These are phyloP conservation scores for Macrocystidia cucumis DNA, from an alignment of 1,284 basidiomycete genomes.

Conservation along the genomic window DNA sequence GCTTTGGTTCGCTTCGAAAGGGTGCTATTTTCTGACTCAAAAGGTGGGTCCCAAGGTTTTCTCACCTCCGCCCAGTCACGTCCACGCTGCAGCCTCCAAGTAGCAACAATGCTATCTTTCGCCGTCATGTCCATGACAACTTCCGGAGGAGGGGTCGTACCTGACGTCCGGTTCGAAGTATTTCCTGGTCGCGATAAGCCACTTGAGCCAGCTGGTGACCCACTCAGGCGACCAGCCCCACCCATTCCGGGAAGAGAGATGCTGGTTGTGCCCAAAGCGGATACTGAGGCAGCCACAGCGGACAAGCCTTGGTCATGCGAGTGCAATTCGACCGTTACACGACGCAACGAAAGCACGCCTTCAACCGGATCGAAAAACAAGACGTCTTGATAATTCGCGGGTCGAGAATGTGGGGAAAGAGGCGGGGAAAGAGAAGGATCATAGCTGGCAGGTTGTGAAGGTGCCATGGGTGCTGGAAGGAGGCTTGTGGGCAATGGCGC, in stretches of 20 bases:
- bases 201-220: constrained; percentile 14
- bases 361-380: constrained; percentile 58
- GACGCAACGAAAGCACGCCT: constrained; percentile 47
- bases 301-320: constrained; percentile 17
- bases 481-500: constrained; percentile 29
- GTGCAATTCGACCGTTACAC: constrained; percentile 37
- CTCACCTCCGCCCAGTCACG: constrained; percentile 49
- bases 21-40: no score
- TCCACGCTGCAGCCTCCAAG: constrained; percentile 56
- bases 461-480: constrained; percentile 25
- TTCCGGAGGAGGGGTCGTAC: constrained; percentile 24
- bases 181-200: constrained; percentile 5
- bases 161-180: constrained; percentile 17
- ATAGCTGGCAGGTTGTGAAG: constrained; percentile 8
- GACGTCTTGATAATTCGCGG: constrained; percentile 50
- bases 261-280: constrained; percentile 25
- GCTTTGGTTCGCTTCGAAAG: no score
- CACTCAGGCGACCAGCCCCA: constrained; percentile 21
- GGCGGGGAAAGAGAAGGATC: constrained; percentile 10
- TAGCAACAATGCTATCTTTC: constrained; percentile 49
- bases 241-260: constrained; percentile 32
- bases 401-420: constrained; percentile 16
- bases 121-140: constrained; percentile 36
- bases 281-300: constrained; percentile 15
- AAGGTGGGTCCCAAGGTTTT: constrained; percentile 23